A percentile compares a stretch with the other conserved stretches of the same genome.
Evolutionary conservation across 2,329 filamentous ascomycete genomes (phyloP).

Genomic region (Pseudogymnoascus sp.): DNA sequence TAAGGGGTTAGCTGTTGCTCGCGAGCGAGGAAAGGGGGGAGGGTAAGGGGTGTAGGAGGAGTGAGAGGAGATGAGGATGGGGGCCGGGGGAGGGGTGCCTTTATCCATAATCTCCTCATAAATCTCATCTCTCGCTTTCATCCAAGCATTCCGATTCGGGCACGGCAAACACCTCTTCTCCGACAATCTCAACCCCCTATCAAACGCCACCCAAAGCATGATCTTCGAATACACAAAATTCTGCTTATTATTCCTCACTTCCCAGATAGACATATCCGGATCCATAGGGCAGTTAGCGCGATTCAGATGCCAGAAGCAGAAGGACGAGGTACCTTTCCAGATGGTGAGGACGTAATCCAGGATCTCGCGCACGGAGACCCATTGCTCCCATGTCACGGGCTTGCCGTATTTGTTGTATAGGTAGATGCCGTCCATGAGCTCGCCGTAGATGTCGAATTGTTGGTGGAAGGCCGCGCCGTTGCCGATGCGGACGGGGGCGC

Average conservation of each 20-base stretch:
- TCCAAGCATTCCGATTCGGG: slow-evolving; percentile 60
- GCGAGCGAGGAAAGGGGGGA: background rate
- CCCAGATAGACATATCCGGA: slow-evolving; percentile 78
- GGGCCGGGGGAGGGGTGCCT: slow-evolving; percentile 30
- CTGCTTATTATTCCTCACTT: slow-evolving; percentile 67
- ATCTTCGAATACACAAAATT: slow-evolving; percentile 77
- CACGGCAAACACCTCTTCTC: slow-evolving; percentile 72
- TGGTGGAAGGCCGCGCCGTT: slow-evolving; percentile 71
- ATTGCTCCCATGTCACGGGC: slow-evolving; percentile 69
- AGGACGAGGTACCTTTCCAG: slow-evolving; percentile 40
- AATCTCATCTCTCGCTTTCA: slow-evolving; percentile 56
- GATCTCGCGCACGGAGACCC: slow-evolving; percentile 63
- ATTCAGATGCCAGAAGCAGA: background rate
- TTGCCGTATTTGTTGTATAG: slow-evolving; percentile 75
- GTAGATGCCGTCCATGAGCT: slow-evolving; percentile 71
- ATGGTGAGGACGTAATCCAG: slow-evolving; percentile 64
- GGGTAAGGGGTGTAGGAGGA: no score
- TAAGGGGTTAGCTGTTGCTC: background rate
- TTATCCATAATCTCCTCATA: slow-evolving; percentile 75
- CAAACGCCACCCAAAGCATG: slow-evolving; percentile 77
- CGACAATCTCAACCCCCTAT: slow-evolving; percentile 64
- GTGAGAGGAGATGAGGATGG: no score
- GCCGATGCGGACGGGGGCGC: slow-evolving; percentile 66
- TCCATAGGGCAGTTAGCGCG: slow-evolving; percentile 31
- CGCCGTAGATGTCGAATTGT: slow-evolving; percentile 74